phyloP scores from a whole-genome alignment of 208 protist species.

The Leptomonas pyrrhocoris region DNA sequence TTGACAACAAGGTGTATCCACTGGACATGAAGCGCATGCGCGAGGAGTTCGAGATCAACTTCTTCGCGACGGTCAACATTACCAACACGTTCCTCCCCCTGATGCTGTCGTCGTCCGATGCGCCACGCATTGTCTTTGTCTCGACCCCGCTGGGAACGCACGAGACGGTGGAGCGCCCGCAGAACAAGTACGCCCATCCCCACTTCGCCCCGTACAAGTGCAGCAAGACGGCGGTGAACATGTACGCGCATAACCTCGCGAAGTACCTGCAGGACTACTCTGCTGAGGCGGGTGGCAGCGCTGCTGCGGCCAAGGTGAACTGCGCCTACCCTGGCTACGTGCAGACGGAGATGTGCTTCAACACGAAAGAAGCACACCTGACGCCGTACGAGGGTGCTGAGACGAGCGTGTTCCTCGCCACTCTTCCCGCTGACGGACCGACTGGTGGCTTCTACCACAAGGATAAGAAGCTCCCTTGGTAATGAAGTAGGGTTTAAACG shows the following conservation, averaged over 20 bases:
- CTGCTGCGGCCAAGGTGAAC: conserved; percentile 71
- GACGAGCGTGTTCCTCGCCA: conserved; percentile 77
- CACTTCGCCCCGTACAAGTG: conserved; percentile 60
- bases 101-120: conserved; percentile 60
- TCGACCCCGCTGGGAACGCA: conserved; percentile 73
- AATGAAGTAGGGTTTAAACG: background rate
- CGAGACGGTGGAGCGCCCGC: conserved; percentile 49
- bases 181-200: conserved; percentile 50
- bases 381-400: conserved; percentile 74
- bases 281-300: conserved; percentile 50
- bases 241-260: conserved; percentile 85
- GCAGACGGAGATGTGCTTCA: conserved; percentile 78
- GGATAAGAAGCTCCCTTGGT: conserved; percentile 79
- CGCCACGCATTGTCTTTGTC: conserved; percentile 74
- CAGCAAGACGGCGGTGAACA: conserved; percentile 78
- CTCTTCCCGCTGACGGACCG: conserved; percentile 74
- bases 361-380: conserved; percentile 47
- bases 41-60: conserved; percentile 73
- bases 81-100: conserved; percentile 76
- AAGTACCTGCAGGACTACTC: conserved; percentile 57
- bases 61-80: conserved; percentile 62
- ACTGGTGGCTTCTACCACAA: conserved; percentile 85
- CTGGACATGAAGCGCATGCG: conserved; percentile 60
- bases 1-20: conserved; percentile 41
- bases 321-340: conserved; percentile 80